A percentile compares a stretch with the other conserved stretches of the same genome.
These are phyloP conservation scores for Magnaporthiopsis poae DNA, from an alignment of 2,329 filamentous ascomycete genomes.

Conservation along the genomic window DNA sequence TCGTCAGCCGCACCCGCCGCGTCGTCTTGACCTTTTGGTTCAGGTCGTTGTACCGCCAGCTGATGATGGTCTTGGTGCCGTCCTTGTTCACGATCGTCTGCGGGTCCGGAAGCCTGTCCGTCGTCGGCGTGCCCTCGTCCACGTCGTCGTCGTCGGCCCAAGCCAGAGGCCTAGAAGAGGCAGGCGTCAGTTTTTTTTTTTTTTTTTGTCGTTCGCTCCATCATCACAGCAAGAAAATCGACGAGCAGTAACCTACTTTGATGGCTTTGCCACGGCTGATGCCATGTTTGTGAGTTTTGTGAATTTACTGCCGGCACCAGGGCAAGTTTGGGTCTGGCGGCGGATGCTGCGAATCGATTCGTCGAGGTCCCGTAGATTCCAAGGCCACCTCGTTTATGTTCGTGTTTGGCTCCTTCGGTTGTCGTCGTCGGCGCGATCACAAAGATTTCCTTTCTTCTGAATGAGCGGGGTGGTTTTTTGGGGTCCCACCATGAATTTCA, in stretches of 20 bases:
- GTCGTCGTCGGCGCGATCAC: conserved; percentile 1
- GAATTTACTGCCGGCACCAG: not conserved
- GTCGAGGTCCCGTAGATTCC: not conserved
- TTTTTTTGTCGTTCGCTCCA: not conserved
- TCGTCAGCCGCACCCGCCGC: conserved; percentile 83
- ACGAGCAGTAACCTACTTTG: not conserved
- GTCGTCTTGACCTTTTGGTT: conserved; percentile 96
- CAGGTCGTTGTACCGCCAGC: conserved; percentile 81
- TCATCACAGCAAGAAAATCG: too few relatives aligned
- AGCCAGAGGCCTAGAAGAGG: not conserved
- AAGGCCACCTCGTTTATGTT: not conserved
- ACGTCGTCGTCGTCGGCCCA: conserved; percentile 64
- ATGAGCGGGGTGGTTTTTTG: conserved; percentile 6
- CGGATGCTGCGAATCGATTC: not conserved
- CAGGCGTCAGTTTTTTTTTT: not conserved
- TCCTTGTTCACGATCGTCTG: conserved; percentile 95
- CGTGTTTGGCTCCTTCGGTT: not conserved
- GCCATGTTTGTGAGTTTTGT: not conserved
- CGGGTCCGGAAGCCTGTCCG: conserved; percentile 63
- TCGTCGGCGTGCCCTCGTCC: conserved; percentile 55
- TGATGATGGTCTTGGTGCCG: conserved; percentile 90
- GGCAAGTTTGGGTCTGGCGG: not conserved
- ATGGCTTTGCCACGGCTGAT: not conserved
- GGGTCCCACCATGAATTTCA: conserved; percentile 7
- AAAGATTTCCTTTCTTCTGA: not conserved